Evolutionary conservation across 2,329 filamentous ascomycete species (phyloP).

Genomic region (Colletotrichum eremochloae): DNA sequence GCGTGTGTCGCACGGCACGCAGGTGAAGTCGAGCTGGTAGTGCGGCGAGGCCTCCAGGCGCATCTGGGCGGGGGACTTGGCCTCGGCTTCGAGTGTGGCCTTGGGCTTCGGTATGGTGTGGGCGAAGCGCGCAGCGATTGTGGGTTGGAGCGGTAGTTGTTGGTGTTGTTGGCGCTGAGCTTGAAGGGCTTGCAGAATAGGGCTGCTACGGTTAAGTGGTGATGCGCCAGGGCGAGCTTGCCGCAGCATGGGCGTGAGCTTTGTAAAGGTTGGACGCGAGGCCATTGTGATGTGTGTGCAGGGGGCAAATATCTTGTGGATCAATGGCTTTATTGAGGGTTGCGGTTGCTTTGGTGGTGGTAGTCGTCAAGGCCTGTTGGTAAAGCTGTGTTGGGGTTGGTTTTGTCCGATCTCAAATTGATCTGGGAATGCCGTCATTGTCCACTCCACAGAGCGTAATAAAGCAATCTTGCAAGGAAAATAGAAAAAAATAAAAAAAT

Average conservation of each 20-base stretch:
- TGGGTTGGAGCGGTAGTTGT: conserved; percentile 16
- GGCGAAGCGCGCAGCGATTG: conserved; percentile 43
- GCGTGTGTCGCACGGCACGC: conserved; percentile 83
- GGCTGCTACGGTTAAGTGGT: conserved; percentile 10
- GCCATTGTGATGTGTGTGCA: conserved; percentile 28
- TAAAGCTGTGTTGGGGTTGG: not conserved
- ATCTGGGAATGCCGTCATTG: conserved; percentile 36
- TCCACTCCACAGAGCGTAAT: not conserved
- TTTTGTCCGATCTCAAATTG: not conserved
- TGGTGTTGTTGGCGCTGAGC: conserved; percentile 3
- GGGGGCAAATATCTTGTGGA: not conserved
- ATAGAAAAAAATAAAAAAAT: not conserved
- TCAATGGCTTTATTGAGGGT: not conserved
- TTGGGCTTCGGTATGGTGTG: conserved; percentile 47
- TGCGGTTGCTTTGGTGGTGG: not conserved
- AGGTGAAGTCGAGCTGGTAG: conserved; percentile 94
- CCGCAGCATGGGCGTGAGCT: conserved; percentile 34
- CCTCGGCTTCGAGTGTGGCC: conserved; percentile 41
- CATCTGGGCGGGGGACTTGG: conserved; percentile 43
- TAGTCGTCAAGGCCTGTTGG: not conserved
- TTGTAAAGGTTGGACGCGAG: conserved; percentile 25
- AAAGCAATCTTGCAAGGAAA: not conserved
- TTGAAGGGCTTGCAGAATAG: conserved; percentile 20
- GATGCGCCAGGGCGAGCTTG: conserved; percentile 30
- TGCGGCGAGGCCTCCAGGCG: conserved; percentile 67